Evolutionary conservation across 768 basidiomycete genomes (phyloP), one percentile per base, ranked within the genome.

Genomic region (Suillus spraguei): DNA sequence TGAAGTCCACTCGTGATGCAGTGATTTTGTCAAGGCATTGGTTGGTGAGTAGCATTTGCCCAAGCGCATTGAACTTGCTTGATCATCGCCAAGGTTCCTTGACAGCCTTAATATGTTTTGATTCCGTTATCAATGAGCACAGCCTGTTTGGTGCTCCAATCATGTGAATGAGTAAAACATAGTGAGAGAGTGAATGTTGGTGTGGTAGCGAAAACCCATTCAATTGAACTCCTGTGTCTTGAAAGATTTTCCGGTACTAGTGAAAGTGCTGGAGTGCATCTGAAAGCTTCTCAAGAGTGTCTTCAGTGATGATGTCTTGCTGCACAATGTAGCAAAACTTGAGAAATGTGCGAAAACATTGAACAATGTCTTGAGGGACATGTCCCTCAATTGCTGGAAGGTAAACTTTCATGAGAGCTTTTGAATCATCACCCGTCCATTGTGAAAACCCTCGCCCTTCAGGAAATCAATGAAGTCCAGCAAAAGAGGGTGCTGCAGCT

Each of bases 351-450:
- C 75, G 74, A 56, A 38, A 49, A 56, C 38, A 38, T 13, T 20
- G 42, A 44, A 36, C n/a, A 39, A 39, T 16, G 39, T 39, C 39
- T 39, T 16, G 14, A 39, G 39, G 39, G 16, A 39, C 14, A 2
- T 39, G 39, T 39, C 39, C 39, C 39, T 39, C 16, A 1, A 39
- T 39, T 39, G 39, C 39, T 39, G 39, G 41, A 42, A 36, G 32
- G 17, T 33, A 59, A 14, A 59, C 35, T 17, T 35, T 58, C 22
- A 59, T 78, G 4, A 77, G 64, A 0, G 72, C 76, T 39, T 79
- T 79, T 4, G 74, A 79, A 56, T 79, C 76, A 60, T 78, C 70
- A 5, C 76, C 76, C 0, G 76, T 79, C 78, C 78, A 79, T 53
- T 78, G 77, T 44, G 42, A 44, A 44, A 77, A 77, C 4, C 68